phyloP scores from a whole-genome alignment of 805 yeast genomes.

The Candida anglica region DNA sequence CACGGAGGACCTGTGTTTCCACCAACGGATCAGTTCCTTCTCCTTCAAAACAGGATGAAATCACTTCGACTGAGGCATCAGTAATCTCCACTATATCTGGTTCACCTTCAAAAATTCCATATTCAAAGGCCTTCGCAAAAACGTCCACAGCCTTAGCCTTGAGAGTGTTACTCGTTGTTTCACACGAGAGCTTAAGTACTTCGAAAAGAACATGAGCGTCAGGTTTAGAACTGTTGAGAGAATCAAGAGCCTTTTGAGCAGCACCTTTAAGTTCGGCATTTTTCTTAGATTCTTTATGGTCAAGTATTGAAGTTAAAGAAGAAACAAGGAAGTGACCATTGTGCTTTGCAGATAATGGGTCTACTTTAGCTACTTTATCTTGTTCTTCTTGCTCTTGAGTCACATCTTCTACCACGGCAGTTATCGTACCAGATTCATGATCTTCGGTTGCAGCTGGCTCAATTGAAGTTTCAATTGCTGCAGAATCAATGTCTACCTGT shows the following conservation, averaged over 20 bases:
- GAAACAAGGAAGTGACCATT: slow-evolving; percentile 1
- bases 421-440: too few relatives aligned
- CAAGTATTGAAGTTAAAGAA: slow-evolving; percentile 3
- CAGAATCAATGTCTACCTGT: too few relatives aligned
- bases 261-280: slow-evolving; percentile 36
- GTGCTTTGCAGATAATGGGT: neutral
- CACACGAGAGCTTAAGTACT: slow-evolving; percentile 73
- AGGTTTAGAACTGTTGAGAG: slow-evolving; percentile 35
- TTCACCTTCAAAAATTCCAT: slow-evolving; percentile 65
- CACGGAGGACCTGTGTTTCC: slow-evolving; percentile 90
- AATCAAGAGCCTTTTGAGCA: slow-evolving; percentile 39
- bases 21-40: slow-evolving; percentile 88
- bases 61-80: slow-evolving; percentile 80
- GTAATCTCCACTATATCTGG: slow-evolving; percentile 57
- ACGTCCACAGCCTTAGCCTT: slow-evolving; percentile 78
- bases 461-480: neutral
- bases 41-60: slow-evolving; percentile 81
- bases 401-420: too few relatives aligned
- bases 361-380: too few relatives aligned
- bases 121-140: slow-evolving; percentile 84
- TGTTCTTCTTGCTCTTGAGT: too few relatives aligned
- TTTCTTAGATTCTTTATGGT: slow-evolving; percentile 54
- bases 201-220: slow-evolving; percentile 62
- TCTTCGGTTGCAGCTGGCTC: neutral
- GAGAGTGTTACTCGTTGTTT: slow-evolving; percentile 58